Evolutionary conservation across 495 filamentous ascomycete genomes (phyloP), one percentile per base, ranked within the genome.

Genomic region (Penicillium odoratum): DNA sequence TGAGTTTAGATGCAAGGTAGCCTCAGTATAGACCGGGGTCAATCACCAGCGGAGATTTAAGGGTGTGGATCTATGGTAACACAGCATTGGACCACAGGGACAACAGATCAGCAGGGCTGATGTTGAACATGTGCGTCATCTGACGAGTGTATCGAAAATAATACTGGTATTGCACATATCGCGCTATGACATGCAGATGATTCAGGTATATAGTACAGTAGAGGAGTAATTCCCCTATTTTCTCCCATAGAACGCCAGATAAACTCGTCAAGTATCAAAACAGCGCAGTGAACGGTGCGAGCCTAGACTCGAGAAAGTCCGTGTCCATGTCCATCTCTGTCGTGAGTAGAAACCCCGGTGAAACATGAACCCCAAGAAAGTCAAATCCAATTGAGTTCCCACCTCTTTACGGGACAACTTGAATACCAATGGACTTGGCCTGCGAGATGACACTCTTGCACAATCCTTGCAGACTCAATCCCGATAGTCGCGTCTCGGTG

Each of bases 391-490:
- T 59, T 33, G 45, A 4, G 31, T 45, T 10, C 3, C 15, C 18
- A 25, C 11, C 10, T 8, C 15, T 25, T 78, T 64, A 98, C 53
- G 88, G 83, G 42, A 90, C 79, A 51, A 98, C 86, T 46, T 85
- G 81, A 51, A 98, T 85, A 21, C 95, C 94, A 61, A 95, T 87
- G 25, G 91, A 93, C 75, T 85, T 93, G 64, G 92, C 91, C 74
- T 96, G 90, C 52, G 83, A 85, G 61, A 98, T 89, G 58, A 99
- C 82, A 66, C 86, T 87, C 80, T 86, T 90, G 73, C 88, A 91
- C 48, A 99, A 61, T 1, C 91, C 90, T 76, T 93, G 83, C 60
- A 97, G 67, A 46, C 84, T 80, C 71, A 97, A 69, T 38, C 91
- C 93, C 8, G 88, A 89, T 62, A 98, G 77, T 54, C 94, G 79